Evolutionary conservation across 371 early-diverging fungal species (phyloP), one percentile per base, ranked within the genome.

Genomic region (Smittium mucronatum): DNA sequence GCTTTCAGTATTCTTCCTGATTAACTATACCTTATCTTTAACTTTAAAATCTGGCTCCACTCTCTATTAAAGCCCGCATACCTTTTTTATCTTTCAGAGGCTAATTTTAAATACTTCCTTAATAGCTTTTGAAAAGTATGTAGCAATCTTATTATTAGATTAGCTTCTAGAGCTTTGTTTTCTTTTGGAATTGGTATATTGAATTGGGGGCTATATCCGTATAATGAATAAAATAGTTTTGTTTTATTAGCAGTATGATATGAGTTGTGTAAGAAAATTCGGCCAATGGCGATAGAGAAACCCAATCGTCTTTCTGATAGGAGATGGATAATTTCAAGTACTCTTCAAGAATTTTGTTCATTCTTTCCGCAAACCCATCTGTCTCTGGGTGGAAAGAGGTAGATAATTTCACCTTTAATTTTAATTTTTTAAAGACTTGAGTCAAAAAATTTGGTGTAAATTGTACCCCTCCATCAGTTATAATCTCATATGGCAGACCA

Each of bases 381-480:
- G 74, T 73, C 0, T 70, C 69, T 16, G 78, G 78, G 36, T 80
- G 75, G 60, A 69, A 80, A 1, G 75, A 75, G 0, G 73, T 66
- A 2, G 73, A 71, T 30, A 60, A n/a, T 15, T 61, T 21, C 31
- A 73, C 74, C 0, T 74, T 34, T 0, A 67, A 30, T 25, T 36
- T n/a, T 1, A 70, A 26, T 29, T 34, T 28, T 25, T 64, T 65
- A 1, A 72, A 1, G 60, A 71, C 72, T 2, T n/a, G 34, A 8
- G 65, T 34, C 2, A 70, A 58, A 0, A 75, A 21, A 0, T 58
- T 26, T 57, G 35, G n/a, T 17, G 30, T 69, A 34, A 81, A 81
- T 58, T 78, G 76, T 11, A 21, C 11, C 11, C 47, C 47, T 21
- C 47, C 21, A 47, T 47, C 47, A 21, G 47, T 47, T 5, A 47